These are phyloP conservation scores for Nemania diffusa DNA, from an alignment of 2,329 filamentous ascomycete genomes.

Conservation along the genomic window DNA sequence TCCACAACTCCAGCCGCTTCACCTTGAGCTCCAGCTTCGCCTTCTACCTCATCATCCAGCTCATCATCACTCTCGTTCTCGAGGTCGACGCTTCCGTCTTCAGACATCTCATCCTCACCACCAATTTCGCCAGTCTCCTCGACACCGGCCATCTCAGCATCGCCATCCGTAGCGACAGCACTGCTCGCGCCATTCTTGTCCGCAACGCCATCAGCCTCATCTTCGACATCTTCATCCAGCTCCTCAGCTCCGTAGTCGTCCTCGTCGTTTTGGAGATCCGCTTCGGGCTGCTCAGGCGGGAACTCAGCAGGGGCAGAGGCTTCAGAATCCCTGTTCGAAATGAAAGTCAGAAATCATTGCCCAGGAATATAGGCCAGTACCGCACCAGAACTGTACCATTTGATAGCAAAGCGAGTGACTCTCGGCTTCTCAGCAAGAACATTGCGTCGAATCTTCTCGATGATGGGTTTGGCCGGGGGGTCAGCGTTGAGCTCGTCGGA, in stretches of 20 bases:
- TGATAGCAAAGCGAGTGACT: slow-evolving; percentile 97
- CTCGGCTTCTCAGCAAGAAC: slow-evolving; percentile 96
- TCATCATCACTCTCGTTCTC: slow-evolving; percentile 76
- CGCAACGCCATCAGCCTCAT: slow-evolving; percentile 63
- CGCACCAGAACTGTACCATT: slow-evolving; percentile 76
- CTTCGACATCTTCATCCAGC: slow-evolving; percentile 73
- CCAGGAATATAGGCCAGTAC: not conserved
- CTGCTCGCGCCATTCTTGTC: slow-evolving; percentile 57
- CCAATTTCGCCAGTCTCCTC: slow-evolving; percentile 57
- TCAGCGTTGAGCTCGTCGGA: slow-evolving; percentile 88
- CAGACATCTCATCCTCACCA: slow-evolving; percentile 72
- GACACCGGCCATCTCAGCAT: slow-evolving; percentile 76
- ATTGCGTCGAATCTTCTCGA: slow-evolving; percentile 92
- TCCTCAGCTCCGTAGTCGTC: slow-evolving; percentile 91
- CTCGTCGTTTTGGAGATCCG: slow-evolving; percentile 88
- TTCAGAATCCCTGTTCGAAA: slow-evolving; percentile 87
- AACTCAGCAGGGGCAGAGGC: slow-evolving; percentile 95
- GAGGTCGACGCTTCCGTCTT: slow-evolving; percentile 77
- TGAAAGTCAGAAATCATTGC: not conserved
- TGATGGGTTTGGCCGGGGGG: slow-evolving; percentile 88
- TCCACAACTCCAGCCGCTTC: slow-evolving; percentile 51
- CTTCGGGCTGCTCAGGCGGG: slow-evolving; percentile 96
- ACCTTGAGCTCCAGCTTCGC: slow-evolving; percentile 49
- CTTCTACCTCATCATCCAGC: slow-evolving; percentile 68
- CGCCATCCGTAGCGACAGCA: slow-evolving; percentile 63